Base-by-base conservation (phyloP, 192 early-diverging fungal species). In the Coemansia sp. region DNA sequence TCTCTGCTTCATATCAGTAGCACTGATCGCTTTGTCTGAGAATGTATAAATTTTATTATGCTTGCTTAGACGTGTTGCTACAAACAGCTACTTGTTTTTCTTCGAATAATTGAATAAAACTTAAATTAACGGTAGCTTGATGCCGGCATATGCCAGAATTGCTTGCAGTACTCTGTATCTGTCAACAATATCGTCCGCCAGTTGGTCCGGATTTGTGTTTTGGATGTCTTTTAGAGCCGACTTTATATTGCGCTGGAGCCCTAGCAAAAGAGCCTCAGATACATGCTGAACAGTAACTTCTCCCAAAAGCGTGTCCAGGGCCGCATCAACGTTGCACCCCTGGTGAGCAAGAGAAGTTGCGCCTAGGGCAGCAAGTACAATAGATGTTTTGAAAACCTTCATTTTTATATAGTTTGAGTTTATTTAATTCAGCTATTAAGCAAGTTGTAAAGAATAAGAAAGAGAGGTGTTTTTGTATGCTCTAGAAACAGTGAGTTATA, bases 281-380 rank as follows among this genome's bases (percentile, higher is more conserved):
- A 73, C 45, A 12, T 73, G 64, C 11, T 49, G 51, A 21, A 73
- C 24, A 7, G 55, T 67, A 1, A 53, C 55, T 17, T 73, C 43
- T 0, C 47, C 57, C 8, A 73, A 18, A 3, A 73, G 40, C 27
- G 55, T 67, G 24, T 63, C 42, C 13, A 67, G 19, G 6, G 71
- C 71, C 15, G 64, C 56, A 14, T 73, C 64, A 11, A 57, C 57
- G 15, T 59, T 62, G 19, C 71, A 67, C 15, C 61, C 71, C 41
- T 67, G 71, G 24, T 73, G 64, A 10, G 55, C 71, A 18, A 47
- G 17, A 11, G 48, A 30, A 9, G 45, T 37, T 40, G 34, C 17
- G 9, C 52, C 46, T 21, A 57, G 25, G n/a, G 23, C 23, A 13
- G 48, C 17, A 5, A 64, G 9, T 24, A 45, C 21, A 8, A 48